Evolutionary conservation across 2,329 filamentous ascomycete species (phyloP).

Genomic region (Helicocarpus griseus): DNA sequence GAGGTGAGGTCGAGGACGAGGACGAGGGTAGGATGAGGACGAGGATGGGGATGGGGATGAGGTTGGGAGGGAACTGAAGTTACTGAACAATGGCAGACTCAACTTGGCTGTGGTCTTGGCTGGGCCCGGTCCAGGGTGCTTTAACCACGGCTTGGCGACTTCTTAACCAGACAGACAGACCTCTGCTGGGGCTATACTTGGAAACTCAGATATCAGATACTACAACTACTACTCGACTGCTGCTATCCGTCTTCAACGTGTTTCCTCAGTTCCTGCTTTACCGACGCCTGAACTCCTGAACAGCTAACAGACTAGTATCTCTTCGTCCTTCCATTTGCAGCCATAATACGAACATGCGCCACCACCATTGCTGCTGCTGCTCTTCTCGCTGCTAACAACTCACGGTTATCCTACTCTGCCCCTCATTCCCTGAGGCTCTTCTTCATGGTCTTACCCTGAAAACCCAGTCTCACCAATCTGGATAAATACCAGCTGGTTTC

Average conservation of each 20-base stretch:
- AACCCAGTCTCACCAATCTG: constrained; percentile 1
- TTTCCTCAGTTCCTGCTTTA: neutral
- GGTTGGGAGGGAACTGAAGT: too few relatives aligned
- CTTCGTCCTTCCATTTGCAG: neutral
- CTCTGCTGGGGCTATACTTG: too few relatives aligned
- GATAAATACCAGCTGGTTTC: neutral
- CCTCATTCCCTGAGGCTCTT: too few relatives aligned
- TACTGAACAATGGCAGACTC: too few relatives aligned
- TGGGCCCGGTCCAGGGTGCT: neutral
- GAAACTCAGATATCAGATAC: too few relatives aligned
- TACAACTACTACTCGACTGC: too few relatives aligned
- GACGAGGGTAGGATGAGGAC: too few relatives aligned
- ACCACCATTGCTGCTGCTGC: neutral
- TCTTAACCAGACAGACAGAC: too few relatives aligned
- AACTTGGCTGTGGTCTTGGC: too few relatives aligned
- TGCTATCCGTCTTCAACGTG: neutral
- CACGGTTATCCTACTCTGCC: too few relatives aligned
- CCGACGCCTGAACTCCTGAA: neutral
- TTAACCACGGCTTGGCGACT: neutral
- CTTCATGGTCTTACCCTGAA: neutral
- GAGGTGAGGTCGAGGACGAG: too few relatives aligned
- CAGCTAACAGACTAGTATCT: neutral
- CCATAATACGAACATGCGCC: constrained; percentile 2
- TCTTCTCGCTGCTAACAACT: neutral
- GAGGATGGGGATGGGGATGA: neutral